Conservation (phyloP, 306 rosid species). For the Vicia faba region DNA sequence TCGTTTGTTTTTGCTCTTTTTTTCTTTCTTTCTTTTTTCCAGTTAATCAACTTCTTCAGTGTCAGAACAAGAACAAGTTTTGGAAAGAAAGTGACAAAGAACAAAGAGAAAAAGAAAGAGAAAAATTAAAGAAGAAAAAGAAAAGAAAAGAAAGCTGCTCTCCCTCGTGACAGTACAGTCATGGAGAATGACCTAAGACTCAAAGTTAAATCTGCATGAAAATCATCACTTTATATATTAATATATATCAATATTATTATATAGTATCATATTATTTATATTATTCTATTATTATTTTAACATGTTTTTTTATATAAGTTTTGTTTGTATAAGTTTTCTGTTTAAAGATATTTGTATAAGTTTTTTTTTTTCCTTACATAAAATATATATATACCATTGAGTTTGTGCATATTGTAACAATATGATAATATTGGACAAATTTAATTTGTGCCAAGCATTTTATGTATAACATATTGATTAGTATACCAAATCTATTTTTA, state of each 20-base stretch:
- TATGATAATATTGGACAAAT: slow-evolving; percentile 31
- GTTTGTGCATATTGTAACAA: slow-evolving; percentile 55
- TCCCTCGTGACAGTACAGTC: slow-evolving; percentile 38
- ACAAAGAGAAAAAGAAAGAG: slow-evolving; percentile 40
- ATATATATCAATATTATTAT: background rate
- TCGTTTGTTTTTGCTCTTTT: slow-evolving; percentile 21
- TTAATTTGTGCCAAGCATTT: slow-evolving; percentile 7
- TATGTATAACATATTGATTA: background rate
- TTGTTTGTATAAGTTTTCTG: slow-evolving; percentile 29
- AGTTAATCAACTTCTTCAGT: slow-evolving; percentile 36
- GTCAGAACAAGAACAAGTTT: slow-evolving; percentile 47
- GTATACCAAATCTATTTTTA: slow-evolving; percentile 1
- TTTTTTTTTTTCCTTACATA: slow-evolving; percentile 34
- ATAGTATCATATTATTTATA: slow-evolving; percentile 37
- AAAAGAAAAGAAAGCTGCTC: slow-evolving; percentile 61
- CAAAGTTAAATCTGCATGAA: slow-evolving; percentile 64
- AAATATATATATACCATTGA: slow-evolving; percentile 43
- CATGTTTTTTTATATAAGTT: background rate
- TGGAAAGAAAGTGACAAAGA: slow-evolving; percentile 50
- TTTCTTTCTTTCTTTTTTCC: slow-evolving; percentile 38
- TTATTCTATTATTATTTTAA: slow-evolving; percentile 64
- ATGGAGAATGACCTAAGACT: slow-evolving; percentile 49
- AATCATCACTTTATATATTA: slow-evolving; percentile 58
- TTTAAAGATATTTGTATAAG: slow-evolving; percentile 40
- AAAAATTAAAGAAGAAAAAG: background rate